phyloP scores from a whole-genome alignment of 305 asterid genomes.

The Fraxinus latifolia region DNA sequence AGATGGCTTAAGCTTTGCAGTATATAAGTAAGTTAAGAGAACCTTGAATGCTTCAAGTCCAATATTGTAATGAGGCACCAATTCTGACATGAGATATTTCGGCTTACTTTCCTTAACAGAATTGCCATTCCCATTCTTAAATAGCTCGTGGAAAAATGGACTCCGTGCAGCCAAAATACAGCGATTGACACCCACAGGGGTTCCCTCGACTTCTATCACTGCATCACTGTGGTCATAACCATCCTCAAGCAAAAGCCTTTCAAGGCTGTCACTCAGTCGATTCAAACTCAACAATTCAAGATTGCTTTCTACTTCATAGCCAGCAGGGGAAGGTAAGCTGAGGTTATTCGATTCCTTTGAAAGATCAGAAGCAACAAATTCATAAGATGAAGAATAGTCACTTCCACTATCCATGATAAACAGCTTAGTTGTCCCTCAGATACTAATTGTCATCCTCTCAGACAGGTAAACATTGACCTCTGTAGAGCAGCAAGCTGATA shows the following conservation, averaged over 20 bases:
- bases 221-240: slow-evolving; percentile 71
- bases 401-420: slow-evolving; percentile 53
- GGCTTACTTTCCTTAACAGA: slow-evolving; percentile 48
- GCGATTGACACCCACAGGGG: slow-evolving; percentile 55
- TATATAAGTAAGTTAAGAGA: slow-evolving; percentile 62
- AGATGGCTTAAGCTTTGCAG: slow-evolving; percentile 60
- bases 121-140: slow-evolving; percentile 30
- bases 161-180: slow-evolving; percentile 77
- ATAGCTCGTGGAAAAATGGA: slow-evolving; percentile 54
- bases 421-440: background rate
- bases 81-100: slow-evolving; percentile 44
- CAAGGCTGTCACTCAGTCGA: slow-evolving; percentile 54
- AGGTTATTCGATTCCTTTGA: slow-evolving; percentile 50
- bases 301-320: slow-evolving; percentile 37
- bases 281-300: slow-evolving; percentile 54
- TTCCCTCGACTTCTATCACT: slow-evolving; percentile 64
- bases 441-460: background rate
- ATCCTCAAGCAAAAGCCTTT: slow-evolving; percentile 48
- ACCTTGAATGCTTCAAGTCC: slow-evolving; percentile 65
- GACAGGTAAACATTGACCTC: background rate
- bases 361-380: slow-evolving; percentile 52
- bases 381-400: slow-evolving; percentile 49
- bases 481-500: background rate
- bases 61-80: slow-evolving; percentile 50
- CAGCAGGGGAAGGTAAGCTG: slow-evolving; percentile 23